Percentiles rank a stretch among this genome's conserved stretches.
phyloP scores from a whole-genome alignment of 2,329 filamentous ascomycete species.

The Zymoseptoria crescenta region DNA sequence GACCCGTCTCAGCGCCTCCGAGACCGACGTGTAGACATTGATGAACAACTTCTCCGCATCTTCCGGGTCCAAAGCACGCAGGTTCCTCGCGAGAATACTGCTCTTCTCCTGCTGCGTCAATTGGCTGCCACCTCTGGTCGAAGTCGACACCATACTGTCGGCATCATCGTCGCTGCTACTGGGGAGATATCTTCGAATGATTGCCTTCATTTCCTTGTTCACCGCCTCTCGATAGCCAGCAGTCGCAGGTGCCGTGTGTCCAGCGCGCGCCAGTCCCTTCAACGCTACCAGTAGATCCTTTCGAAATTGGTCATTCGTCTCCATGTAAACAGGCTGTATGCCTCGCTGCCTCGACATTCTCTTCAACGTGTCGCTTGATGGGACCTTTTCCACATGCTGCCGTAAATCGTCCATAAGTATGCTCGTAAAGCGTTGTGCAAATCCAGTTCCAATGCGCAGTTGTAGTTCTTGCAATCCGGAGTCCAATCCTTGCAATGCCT shows the following conservation, averaged over 20 bases:
- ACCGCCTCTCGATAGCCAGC: conserved; percentile 75
- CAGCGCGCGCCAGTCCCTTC: conserved; percentile 70
- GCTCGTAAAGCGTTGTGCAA: conserved; percentile 71
- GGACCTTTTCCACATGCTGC: conserved; percentile 67
- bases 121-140: conserved; percentile 63
- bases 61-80: conserved; percentile 72
- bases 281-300: conserved; percentile 62
- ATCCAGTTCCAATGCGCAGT: conserved; percentile 75
- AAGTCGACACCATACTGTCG: conserved; percentile 78
- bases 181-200: conserved; percentile 78
- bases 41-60: conserved; percentile 78
- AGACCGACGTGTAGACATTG: conserved; percentile 77
- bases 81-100: conserved; percentile 74
- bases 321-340: conserved; percentile 67
- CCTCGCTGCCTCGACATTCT: conserved; percentile 58
- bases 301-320: conserved; percentile 62
- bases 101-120: conserved; percentile 82
- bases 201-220: conserved; percentile 72
- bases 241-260: conserved; percentile 73
- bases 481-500: conserved; percentile 71
- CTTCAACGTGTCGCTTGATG: conserved; percentile 64
- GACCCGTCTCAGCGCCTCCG: conserved; percentile 76
- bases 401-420: conserved; percentile 72
- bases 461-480: conserved; percentile 69
- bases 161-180: conserved; percentile 92